phyloP scores from a whole-genome alignment of 495 filamentous ascomycete species.

The Penicillium ochrochloron region DNA sequence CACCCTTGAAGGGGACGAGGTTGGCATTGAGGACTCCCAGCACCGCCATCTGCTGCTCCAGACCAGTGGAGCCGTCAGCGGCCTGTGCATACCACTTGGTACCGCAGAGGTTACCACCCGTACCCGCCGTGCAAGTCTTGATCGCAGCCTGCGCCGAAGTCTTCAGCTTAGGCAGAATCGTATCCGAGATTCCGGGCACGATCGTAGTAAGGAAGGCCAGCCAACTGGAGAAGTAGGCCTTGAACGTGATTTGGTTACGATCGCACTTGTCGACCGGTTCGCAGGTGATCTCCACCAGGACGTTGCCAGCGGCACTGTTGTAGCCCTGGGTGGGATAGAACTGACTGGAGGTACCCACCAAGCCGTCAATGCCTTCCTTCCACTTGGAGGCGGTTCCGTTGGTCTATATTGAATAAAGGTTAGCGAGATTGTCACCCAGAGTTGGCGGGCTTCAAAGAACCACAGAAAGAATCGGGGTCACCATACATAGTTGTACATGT shows the following conservation, averaged over 20 bases:
- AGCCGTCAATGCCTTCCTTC: slow-evolving; percentile 59
- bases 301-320: slow-evolving; percentile 45
- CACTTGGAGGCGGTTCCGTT: slow-evolving; percentile 51
- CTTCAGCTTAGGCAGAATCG: slow-evolving; percentile 60
- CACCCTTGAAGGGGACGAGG: slow-evolving; percentile 50
- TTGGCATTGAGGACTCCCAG: slow-evolving; percentile 60
- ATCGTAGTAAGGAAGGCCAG: slow-evolving; percentile 67
- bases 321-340: slow-evolving; percentile 60
- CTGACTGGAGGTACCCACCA: slow-evolving; percentile 51
- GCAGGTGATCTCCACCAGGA: slow-evolving; percentile 73
- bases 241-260: slow-evolving; percentile 73
- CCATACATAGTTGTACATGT: slow-evolving; percentile 75
- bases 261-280: slow-evolving; percentile 68
- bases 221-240: slow-evolving; percentile 75
- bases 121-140: slow-evolving; percentile 58
- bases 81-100: slow-evolving; percentile 52
- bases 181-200: slow-evolving; percentile 62
- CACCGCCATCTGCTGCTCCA: slow-evolving; percentile 65
- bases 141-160: slow-evolving; percentile 65
- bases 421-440: neutral
- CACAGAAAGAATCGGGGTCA: neutral
- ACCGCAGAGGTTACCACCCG: slow-evolving; percentile 54
- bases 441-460: neutral
- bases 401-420: slow-evolving; percentile 36
- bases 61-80: slow-evolving; percentile 53